Base-by-base conservation (phyloP, 192 early-diverging fungal species). In the Chytriomyces confervae region DNA sequence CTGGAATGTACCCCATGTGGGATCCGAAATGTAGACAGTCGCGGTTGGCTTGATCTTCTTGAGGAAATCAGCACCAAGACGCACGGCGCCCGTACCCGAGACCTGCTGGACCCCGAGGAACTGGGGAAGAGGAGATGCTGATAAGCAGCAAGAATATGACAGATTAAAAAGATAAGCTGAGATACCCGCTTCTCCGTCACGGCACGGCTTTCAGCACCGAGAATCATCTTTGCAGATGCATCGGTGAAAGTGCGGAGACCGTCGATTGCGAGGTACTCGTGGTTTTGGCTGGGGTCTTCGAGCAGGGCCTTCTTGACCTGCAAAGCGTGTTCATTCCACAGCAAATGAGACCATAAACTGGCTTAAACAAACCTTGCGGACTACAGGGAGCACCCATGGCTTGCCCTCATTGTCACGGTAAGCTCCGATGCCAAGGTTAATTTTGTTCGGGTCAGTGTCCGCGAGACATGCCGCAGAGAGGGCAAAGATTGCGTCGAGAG, bases 391-490 rank as follows among this genome's bases (percentile, higher is more conserved):
- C 5, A 97, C 87, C 93, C 94, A 99, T 27, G 97, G 97, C 85
- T 97, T 95, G 76, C 95, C 93, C 5, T 92, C 80, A 77, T 97
- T 91, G 77, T 93, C 93, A 69, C 97, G 89, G 85, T 97, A 99
- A 16, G 97, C 97, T 66, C 97, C 97, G 6, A 99, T 95, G 77
- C 96, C 94, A 24, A 99, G 81, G 82, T 97, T 98, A 36, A 99
- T 91, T 86, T 97, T 98, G 63, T 87, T 77, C 61, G 90, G 83
- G 79, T 91, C 81, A 4, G 87, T 79, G 78, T 98, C 96, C 48
- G 92, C 92, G 82, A 91, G 92, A 84, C 91, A 96, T 48, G 86
- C 81, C 24, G 93, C 94, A 29, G 94, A 94, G 16, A 99, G 84
- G 77, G 94, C 85, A 76, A 99, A 94, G 80, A 99, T 99, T 66